Base-by-base conservation (phyloP, 805 yeast genomes). In the Myxozyma vanderwaltii region DNA sequence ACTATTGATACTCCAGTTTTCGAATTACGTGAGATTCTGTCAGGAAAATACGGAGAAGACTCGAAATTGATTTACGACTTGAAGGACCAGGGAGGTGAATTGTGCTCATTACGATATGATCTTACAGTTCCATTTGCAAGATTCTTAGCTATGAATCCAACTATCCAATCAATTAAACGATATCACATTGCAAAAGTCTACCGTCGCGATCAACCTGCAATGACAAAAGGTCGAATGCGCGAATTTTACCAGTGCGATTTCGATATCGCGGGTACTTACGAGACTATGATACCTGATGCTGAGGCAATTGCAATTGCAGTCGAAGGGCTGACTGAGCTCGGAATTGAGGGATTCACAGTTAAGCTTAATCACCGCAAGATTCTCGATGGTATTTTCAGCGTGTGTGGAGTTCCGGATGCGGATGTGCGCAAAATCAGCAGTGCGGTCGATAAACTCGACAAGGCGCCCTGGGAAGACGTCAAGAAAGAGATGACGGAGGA, bases 161-260 rank as follows among this genome's bases (percentile, higher is more conserved):
- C 89, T 69, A 83, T 94, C 62, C 86, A 89, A 68, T 83, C 79
- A 71, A 92, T 94, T 75, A 94, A 94, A 77, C 82, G 99, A 72
- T 94, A 85, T 74, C 99, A 94, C 77, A 89, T 94, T 65, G 99
- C 99, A 68, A 94, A 94, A 75, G 99, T 94, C 55, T 94, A 94
- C 77, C 86, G 99, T 79, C 88, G 99, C 77, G 99, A 94, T 74
- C 99, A 94, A 76, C 99, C 99, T 4, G 99, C 99, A 7, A 94
- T 94, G 99, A 92, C 98, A 52, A 94, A 94, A 76, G 99, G 99
- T 63, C 84, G 99, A 76, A 94, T 94, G 99, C 88, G 99, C 82
- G 99, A 94, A 76, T 94, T 94, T 71, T 94, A 94, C 75, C 99
- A 94, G 77, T 94, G 99, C 79, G 99, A 94, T 77, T 89, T 94